A percentile compares a stretch with the other conserved stretches of the same genome.
Evolutionary conservation across 768 basidiomycete genomes (phyloP).

Genomic region (Naematelia aurantialba): DNA sequence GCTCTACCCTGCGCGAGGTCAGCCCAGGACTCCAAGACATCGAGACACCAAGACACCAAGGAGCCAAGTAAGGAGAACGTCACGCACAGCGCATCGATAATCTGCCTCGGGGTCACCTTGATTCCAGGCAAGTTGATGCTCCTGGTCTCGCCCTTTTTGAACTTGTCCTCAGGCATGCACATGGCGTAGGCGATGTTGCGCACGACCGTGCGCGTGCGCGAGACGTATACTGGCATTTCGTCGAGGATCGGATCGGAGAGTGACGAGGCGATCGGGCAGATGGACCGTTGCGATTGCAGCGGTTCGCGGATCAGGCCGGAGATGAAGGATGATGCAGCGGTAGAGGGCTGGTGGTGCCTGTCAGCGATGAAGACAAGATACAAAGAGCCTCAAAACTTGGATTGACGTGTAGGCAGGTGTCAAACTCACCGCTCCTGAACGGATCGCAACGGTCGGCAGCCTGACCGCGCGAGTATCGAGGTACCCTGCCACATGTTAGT

Average conservation of each 20-base stretch:
- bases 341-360: slow-evolving; percentile 38
- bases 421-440: slow-evolving; percentile 46
- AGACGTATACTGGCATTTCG: slow-evolving; percentile 57
- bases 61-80: neutral
- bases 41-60: neutral
- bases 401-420: too few species aligned
- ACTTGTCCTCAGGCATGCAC: slow-evolving; percentile 54
- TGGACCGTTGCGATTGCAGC: slow-evolving; percentile 38
- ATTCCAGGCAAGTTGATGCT: slow-evolving; percentile 63
- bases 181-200: slow-evolving; percentile 58
- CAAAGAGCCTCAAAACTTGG: too few species aligned
- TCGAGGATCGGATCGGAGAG: slow-evolving; percentile 51
- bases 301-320: slow-evolving; percentile 51
- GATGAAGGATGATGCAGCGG: slow-evolving; percentile 51
- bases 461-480: slow-evolving; percentile 48
- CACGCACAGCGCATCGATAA: slow-evolving; percentile 56
- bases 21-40: slow-evolving; percentile 1
- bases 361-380: too few species aligned
- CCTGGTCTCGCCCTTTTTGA: slow-evolving; percentile 52
- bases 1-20: slow-evolving; percentile 38
- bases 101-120: slow-evolving; percentile 59
- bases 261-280: slow-evolving; percentile 43
- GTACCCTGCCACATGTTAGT: slow-evolving; percentile 27
- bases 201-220: slow-evolving; percentile 57
- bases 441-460: slow-evolving; percentile 48